Base-by-base conservation (phyloP, 2,329 filamentous ascomycete genomes). In the Colletotrichum spinosum region DNA sequence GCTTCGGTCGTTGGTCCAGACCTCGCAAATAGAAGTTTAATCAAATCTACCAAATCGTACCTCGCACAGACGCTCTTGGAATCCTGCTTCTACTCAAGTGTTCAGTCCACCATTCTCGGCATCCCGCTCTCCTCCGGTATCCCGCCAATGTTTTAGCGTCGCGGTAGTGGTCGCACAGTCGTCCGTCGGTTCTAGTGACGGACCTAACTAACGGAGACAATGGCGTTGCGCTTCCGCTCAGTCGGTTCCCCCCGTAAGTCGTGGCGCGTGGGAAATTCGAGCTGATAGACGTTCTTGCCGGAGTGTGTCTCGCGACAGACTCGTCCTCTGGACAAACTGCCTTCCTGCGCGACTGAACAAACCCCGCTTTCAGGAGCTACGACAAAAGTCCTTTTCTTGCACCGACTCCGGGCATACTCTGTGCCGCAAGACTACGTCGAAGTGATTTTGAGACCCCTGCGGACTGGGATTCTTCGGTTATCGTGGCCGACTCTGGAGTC, bases 301-400 rank as follows among this genome's bases (percentile, higher is more conserved):
- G 25, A 25, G 25, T 25, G 25, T 5, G 25, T 25, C 25, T 25
- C 25, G 25, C 25, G 17, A 17, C 17, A 17, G 17, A 17, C 17
- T 17, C 17, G 25, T 25, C 25, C 4, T 25, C 25, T 25, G 25
- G 25, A 5, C 25, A 25, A 6, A 17, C 25, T 15, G 44, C 15
- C 15, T 46, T 15, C 15, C 15, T 46, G 44, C 44, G 15, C 25
- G 44, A 10, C 17, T 46, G 44, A 10, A 8, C 25, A 25, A 17
- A 53, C 8, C 34, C 38, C 17, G 49, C 7, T 10, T 52, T 13
- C 33, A 46, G 10, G 50, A 46, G 35, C 49, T n/a, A 25, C 17
- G 13, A 45, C 55, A 48, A 55, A 60, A 64, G 50, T 54, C 13
- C 61, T 8, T 39, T 50, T 54, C 4, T 17, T 15, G 15, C 34